A percentile compares a stretch with the other conserved stretches of the same genome.
Evolutionary conservation across 495 filamentous ascomycete genomes (phyloP).

Genomic region (Bombardia bombarda): DNA sequence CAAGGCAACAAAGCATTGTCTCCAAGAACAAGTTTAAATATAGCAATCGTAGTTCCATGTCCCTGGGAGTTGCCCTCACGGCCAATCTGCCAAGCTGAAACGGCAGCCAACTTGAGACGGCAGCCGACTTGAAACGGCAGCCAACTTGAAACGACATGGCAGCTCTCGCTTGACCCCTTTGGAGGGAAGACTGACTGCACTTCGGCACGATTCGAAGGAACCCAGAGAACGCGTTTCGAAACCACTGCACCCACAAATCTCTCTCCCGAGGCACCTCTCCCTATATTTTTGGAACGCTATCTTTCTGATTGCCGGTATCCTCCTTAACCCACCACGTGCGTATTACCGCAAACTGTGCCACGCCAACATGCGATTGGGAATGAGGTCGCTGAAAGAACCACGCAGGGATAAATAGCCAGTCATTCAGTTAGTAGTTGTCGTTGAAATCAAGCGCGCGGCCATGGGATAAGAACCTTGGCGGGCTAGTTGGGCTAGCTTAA

Average conservation of each 20-base stretch:
- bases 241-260: conserved; percentile 2
- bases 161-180: too few species aligned
- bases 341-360: not conserved
- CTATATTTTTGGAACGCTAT: conserved; percentile 15
- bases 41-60: not conserved
- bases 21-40: not conserved
- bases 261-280: not conserved
- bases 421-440: too few species aligned
- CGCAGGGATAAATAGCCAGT: too few species aligned
- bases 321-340: conserved; percentile 9
- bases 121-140: conserved; percentile 7
- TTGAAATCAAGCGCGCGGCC: too few species aligned
- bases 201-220: conserved; percentile 16
- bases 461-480: too few species aligned
- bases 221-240: conserved; percentile 19
- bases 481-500: too few species aligned
- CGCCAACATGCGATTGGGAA: not conserved
- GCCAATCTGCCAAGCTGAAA: conserved; percentile 6
- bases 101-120: not conserved
- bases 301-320: conserved; percentile 5
- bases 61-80: too few species aligned
- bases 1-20: not conserved
- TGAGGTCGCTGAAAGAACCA: too few species aligned
- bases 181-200: not conserved
- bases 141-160: conserved; percentile 1